phyloP scores from a whole-genome alignment of 164 flowering plant genomes.

The Brasenia schreberi region DNA sequence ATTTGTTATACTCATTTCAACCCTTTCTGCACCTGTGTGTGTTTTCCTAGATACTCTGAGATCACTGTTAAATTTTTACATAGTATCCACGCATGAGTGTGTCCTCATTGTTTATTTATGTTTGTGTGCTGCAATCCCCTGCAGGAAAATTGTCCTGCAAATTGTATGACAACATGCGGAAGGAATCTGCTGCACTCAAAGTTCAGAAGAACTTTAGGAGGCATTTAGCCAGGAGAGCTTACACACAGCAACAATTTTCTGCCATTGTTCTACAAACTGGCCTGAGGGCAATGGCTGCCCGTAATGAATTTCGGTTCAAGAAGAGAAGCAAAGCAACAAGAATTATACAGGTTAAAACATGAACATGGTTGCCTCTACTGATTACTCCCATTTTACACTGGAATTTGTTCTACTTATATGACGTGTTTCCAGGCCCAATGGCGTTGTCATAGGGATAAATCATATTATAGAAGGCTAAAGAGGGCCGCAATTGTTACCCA shows the following conservation, averaged over 20 bases:
- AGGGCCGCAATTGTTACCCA: constrained; percentile 46
- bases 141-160: constrained; percentile 58
- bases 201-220: constrained; percentile 58
- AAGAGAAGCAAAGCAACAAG: constrained; percentile 43
- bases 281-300: constrained; percentile 57
- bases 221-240: constrained; percentile 30
- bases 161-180: constrained; percentile 27
- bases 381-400: not conserved
- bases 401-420: constrained; percentile 3
- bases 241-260: constrained; percentile 19
- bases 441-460: constrained; percentile 42
- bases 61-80: too few relatives aligned
- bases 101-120: too few relatives aligned
- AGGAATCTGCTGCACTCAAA: constrained; percentile 52
- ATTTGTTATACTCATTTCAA: not conserved
- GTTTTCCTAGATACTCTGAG: too few relatives aligned
- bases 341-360: constrained; percentile 48
- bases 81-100: not conserved
- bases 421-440: constrained; percentile 42
- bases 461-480: constrained; percentile 46
- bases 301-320: constrained; percentile 37
- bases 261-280: constrained; percentile 56
- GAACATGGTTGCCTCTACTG: not conserved
- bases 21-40: not conserved
- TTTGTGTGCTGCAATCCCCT: not conserved